Evolutionary conservation across 306 rosid genomes (phyloP), one percentile per base, ranked within the genome.

Genomic region (Alnus rubra): DNA sequence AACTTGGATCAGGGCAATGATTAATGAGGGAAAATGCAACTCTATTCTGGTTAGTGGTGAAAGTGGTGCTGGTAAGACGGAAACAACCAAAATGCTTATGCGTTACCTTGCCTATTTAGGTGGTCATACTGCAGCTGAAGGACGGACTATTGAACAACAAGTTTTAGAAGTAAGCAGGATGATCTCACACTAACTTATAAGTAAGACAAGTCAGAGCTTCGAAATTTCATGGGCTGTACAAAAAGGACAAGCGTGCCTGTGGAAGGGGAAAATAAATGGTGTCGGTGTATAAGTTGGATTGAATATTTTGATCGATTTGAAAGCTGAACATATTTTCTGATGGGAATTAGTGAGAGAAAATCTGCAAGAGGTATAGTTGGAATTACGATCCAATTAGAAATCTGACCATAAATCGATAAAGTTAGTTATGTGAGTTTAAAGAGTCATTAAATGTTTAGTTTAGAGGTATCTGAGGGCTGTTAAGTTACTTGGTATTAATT

Each of bases 121-220:
- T 71, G 97, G 98, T 67, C 81, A 82, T 69, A 74, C 84, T 74
- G 92, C 89, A 73, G 77, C 92, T 74, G 94, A 87, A 87, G 94
- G 98, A 73, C 79, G 88, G 52, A 88, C 90, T 59, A 96, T 92
- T 74, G 96, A 94, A 82, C 90, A 87, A 82, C 93, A 94, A 89
- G 96, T 94, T 76, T 79, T 92, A 88, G 94, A 92, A 86, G 98
- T 94, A 89, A 87, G 96, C 78, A 73, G 83, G 83, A 80, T 79
- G 62, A 68, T 80, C 85, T 82, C 50, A 73, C 69, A 76, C 78
- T 77, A 80, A 71, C 76, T 75, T 72, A 48, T 64, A 42, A 42
- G 8, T 42, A 42, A 42, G 45, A 42, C 45, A 76, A 45, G 55
- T 55, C 13, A 8, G 31, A 55, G 8, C 30, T 55, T 28, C 9